These are phyloP conservation scores for Fusarium sp. DNA, from an alignment of 2,329 filamentous ascomycete genomes.

Conservation along the genomic window DNA sequence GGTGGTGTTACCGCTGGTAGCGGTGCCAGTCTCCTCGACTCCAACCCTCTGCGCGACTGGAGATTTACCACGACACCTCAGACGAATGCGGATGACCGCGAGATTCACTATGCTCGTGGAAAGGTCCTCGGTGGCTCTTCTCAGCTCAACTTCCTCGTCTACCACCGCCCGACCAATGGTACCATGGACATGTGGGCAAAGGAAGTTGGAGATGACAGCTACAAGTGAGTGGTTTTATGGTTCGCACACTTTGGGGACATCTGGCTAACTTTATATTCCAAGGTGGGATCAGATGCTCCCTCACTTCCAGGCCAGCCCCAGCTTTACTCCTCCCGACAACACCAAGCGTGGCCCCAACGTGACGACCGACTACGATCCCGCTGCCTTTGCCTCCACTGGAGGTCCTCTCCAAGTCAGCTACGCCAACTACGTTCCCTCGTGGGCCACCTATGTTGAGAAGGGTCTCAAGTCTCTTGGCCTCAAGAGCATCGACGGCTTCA, in stretches of 20 bases:
- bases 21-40: constrained; percentile 34
- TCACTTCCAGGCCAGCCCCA: constrained; percentile 42
- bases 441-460: constrained; percentile 35
- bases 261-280: not conserved
- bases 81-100: constrained; percentile 28
- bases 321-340: constrained; percentile 40
- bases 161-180: constrained; percentile 46
- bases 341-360: constrained; percentile 32
- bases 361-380: constrained; percentile 39
- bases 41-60: constrained; percentile 36
- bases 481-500: constrained; percentile 33
- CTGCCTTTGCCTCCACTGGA: constrained; percentile 37
- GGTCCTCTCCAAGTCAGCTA: constrained; percentile 43
- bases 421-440: constrained; percentile 39
- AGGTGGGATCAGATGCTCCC: constrained; percentile 41
- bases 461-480: constrained; percentile 43
- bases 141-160: constrained; percentile 50
- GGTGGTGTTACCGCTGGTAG: constrained; percentile 35
- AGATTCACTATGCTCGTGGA: constrained; percentile 51
- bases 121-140: constrained; percentile 53
- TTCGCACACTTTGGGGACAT: rapidly evolving
- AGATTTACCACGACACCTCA: constrained; percentile 46
- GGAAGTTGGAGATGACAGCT: constrained; percentile 43
- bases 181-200: constrained; percentile 45
- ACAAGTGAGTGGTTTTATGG: constrained; percentile 13